Base-by-base conservation (phyloP, 306 rosid species). In the Vigna unguiculata region DNA sequence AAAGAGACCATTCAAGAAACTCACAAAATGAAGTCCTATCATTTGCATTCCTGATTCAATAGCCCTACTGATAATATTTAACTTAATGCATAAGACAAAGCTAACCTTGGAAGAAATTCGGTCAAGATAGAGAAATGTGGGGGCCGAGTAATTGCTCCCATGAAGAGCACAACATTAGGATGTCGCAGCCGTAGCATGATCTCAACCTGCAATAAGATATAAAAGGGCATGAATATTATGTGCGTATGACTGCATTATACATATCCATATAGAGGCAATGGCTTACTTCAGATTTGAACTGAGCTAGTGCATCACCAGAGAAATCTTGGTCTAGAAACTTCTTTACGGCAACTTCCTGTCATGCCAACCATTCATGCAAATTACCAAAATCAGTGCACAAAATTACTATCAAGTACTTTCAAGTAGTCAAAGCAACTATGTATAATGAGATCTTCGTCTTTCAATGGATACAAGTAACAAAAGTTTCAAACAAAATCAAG, bases 151-250 rank as follows among this genome's bases (percentile, higher is more conserved):
- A 96, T 92, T 21, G 99, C 99, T 62, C 99, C 99, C 97, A 96
- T 96, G 85, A 96, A 96, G 84, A 96, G 99, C 72, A 96, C 97
- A 63, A 96, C 99, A 86, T 96, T 96, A 76, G 99, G 99, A 87
- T 96, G 99, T 82, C 99, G 90, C 83, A 96, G 78, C 83, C 97
- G 91, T 81, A 96, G 80, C 99, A 91, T 96, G 85, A 96, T 96
- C 87, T 96, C 99, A 80, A 96, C 89, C 99, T 96, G 85, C 72
- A 88, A 36, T 60, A 69, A 65, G 46, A 81, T 78, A 77, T 46
- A 30, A 69, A 68, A 9, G 38, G 71, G 60, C 43, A 81, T 73
- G 71, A 64, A 74, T 53, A 25, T 2, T 81, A 40, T 74, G 46
- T 34, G 25, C 59, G 19, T 55, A 48, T 52, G 67, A 66, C 57